These are phyloP conservation scores for Cutaneotrichosporon arboriforme DNA, from an alignment of 1,284 basidiomycete genomes.

Conservation along the genomic window DNA sequence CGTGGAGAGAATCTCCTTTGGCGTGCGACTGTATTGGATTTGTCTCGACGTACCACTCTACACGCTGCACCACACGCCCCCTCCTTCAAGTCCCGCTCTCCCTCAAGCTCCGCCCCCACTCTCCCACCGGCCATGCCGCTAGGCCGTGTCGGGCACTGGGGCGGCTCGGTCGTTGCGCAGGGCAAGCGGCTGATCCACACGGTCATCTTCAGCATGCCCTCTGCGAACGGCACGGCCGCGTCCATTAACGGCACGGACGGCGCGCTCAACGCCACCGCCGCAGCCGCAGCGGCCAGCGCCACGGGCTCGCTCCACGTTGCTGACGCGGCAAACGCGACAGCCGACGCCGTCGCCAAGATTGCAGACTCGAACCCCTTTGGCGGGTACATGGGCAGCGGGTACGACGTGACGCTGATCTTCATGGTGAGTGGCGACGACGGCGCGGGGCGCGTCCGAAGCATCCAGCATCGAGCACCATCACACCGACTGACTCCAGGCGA, in stretches of 20 bases:
- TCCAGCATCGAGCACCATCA: no score
- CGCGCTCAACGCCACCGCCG: conserved; percentile 57
- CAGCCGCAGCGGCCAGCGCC: background rate
- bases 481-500: conserved; percentile 29
- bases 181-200: conserved; percentile 34
- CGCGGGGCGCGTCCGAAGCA: no score
- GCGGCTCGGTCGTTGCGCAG: conserved; percentile 19
- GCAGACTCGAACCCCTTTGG: background rate
- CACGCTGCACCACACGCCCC: background rate
- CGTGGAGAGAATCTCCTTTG: no score
- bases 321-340: background rate
- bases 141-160: conserved; percentile 41
- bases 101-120: background rate
- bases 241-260: conserved; percentile 60
- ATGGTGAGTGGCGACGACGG: conserved; percentile 27
- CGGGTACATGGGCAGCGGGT: conserved; percentile 36
- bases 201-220: conserved; percentile 38
- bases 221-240: conserved; percentile 14
- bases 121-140: conserved; percentile 26
- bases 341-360: background rate
- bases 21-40: no score
- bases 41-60: no score
- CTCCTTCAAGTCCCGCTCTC: background rate
- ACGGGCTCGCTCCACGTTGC: no score
- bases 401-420: conserved; percentile 39